A percentile compares a stretch with the other conserved stretches of the same genome.
Evolutionary conservation across 768 basidiomycete species (phyloP).

Genomic region (Termitomyces sp.): DNA sequence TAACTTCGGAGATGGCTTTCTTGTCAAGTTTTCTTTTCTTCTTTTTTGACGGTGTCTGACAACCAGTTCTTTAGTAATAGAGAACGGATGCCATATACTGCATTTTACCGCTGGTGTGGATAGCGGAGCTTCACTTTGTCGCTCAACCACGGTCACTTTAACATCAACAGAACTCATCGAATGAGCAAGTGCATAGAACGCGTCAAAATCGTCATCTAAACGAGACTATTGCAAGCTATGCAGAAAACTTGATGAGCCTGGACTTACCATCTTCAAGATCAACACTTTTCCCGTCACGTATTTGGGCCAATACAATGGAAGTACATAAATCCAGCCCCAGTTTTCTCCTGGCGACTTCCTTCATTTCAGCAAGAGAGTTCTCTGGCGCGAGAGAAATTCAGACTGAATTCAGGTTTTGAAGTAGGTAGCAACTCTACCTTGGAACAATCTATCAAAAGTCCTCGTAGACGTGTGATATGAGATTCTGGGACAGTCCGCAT

Average conservation of each 20-base stretch:
- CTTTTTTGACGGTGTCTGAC: conserved; percentile 6
- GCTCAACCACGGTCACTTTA: conserved; percentile 31
- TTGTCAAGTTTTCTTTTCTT: conserved; percentile 9
- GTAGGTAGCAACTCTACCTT: conserved; percentile 30
- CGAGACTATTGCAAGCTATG: neutral
- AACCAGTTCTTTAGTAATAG: neutral
- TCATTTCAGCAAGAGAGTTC: conserved; percentile 53
- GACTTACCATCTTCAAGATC: conserved; percentile 76
- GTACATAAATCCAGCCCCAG: conserved; percentile 42
- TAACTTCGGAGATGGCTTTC: neutral
- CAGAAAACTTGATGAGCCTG: neutral
- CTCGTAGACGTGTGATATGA: conserved; percentile 39
- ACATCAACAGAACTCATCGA: conserved; percentile 30
- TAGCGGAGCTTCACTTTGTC: neutral
- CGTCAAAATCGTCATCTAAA: conserved; percentile 78
- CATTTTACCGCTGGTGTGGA: conserved; percentile 1
- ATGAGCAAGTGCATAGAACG: conserved; percentile 50
- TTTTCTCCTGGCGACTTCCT: conserved; percentile 57
- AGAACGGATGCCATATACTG: neutral
- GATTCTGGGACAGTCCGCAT: conserved; percentile 35
- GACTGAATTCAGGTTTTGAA: neutral
- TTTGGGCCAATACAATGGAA: conserved; percentile 40
- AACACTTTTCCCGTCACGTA: conserved; percentile 48
- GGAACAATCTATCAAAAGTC: conserved; percentile 52
- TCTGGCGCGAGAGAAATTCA: conserved; percentile 35